Evolutionary conservation across 352 stramenopile species (phyloP), one percentile per base, ranked within the genome.

Genomic region (Pythium dissotocum): DNA sequence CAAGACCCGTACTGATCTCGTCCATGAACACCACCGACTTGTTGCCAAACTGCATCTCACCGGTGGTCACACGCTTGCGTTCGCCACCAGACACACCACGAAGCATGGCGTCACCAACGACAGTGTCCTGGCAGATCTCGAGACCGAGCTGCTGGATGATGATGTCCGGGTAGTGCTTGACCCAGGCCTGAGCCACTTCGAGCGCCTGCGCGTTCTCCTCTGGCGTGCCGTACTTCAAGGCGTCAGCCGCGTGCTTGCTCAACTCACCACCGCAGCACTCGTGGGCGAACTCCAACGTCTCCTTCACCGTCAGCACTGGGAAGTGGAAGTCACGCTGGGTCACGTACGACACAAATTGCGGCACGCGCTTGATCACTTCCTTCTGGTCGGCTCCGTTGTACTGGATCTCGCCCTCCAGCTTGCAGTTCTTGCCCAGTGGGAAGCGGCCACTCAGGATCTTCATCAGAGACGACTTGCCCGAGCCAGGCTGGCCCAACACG

Each of bases 11-110:
- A 26, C 46, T 70, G 61, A 78, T 76, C 55, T 78, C 61, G 70
- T 96, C 88, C 38, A 93, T 72, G 2, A 93, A 49, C 6, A 87
- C 51, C 18, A 89, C 40, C 16, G 35, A 75, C 56, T 70, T 62
- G 16, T 61, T 55, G 30, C 67, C 63, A 44, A 83, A 71, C 71
- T 3, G 67, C 49, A 56, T 56, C 54, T 36, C 30, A 32, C 54
- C 54, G 13, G 35, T 61, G 16, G 33, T 61, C 14, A 61, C 54
- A 46, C 54, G 54, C 54, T 61, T 61, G 28, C 54, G 54, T 32
- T 61, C 54, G 35, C 54, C 75, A 24, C 76, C 75, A 42, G 71
- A 81, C 14, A 83, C 70, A 58, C 76, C 75, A n/a, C 76, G 65
- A 4, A 56, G 44, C n/a, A 83, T 70, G 5, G 52, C 61, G 54